Percentiles rank a stretch among this genome's conserved stretches.
Conservation (phyloP, 1,139 yeast species). For the Diutina sp. region DNA sequence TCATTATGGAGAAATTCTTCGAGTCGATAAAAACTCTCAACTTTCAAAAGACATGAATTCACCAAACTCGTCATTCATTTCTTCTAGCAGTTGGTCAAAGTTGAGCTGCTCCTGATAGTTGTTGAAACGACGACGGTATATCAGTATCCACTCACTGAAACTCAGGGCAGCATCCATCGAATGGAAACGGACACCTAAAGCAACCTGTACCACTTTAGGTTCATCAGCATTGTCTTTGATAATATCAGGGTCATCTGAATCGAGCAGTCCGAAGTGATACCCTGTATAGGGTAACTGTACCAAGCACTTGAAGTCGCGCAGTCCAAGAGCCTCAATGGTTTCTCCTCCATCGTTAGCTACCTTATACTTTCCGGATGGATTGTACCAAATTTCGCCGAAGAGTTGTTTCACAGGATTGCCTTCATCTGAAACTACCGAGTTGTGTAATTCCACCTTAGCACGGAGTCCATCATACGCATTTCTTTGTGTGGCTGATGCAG, state of each 20-base stretch:
- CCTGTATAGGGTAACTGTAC: not conserved
- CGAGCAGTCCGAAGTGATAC: not conserved
- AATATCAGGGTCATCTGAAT: not conserved
- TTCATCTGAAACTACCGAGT: not conserved
- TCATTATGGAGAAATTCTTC: too few relatives aligned
- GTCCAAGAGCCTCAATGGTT: not conserved
- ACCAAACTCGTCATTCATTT: not conserved
- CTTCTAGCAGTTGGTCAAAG: not conserved
- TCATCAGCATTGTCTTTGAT: not conserved
- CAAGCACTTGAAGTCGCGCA: not conserved
- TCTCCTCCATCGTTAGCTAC: conserved; percentile 1
- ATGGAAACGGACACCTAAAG: not conserved
- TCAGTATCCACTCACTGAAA: not conserved
- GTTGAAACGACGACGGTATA: not conserved
- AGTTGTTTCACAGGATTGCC: not conserved
- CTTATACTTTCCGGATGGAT: not conserved
- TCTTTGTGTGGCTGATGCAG: not conserved
- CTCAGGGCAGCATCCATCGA: not conserved
- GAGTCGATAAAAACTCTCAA: not conserved
- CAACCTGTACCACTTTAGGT: not conserved
- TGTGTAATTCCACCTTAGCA: not conserved
- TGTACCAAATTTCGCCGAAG: conserved; percentile 2
- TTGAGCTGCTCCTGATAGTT: not conserved
- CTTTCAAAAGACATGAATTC: not conserved
- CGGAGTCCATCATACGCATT: not conserved